Evolutionary conservation across 345 rosid genomes (phyloP), one percentile per base, ranked within the genome.

Genomic region (Camelina laxa): DNA sequence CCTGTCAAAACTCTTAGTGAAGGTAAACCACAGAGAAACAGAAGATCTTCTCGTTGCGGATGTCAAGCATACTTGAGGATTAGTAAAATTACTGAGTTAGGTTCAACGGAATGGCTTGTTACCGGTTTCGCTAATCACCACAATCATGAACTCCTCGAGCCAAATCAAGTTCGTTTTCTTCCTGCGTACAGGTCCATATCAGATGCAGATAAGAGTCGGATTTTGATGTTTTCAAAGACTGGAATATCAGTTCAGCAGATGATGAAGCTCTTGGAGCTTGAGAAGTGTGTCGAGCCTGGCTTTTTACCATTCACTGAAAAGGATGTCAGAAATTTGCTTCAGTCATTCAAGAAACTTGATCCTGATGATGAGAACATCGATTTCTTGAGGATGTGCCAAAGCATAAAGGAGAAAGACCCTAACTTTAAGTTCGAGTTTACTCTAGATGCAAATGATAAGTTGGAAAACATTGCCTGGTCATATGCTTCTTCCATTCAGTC

Each of bases 221-320:
- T 94, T 67, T 86, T 94, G 57, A 91, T 94, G 96, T 94, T 94
- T 89, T 96, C 98, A 12, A 91, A 91, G 84, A 94, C 98, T 0
- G 96, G 96, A 62, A 94, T 94, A 62, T 85, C 98, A 1, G 93
- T 94, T 61, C 98, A 94, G 85, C 98, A 94, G 83, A 94, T 94
- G 98, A 89, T 94, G 94, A 87, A 90, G 85, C 88, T 94, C 61
- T 84, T 94, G 98, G 98, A 94, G 83, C 97, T 94, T 70, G 96
- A 94, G 84, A 94, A 88, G 80, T 89, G 97, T 60, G 90, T 94
- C 61, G 98, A 91, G 83, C 97, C 97, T 27, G 98, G 98, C 22
- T 89, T 89, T 74, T 82, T 94, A 70, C 93, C 96, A 0, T 94
- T 94, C 70, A 94, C 98, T 19, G 98, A 94, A 77, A 91, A 94